Percentiles rank a stretch among this genome's conserved stretches.
These are phyloP conservation scores for Blastomyces parvus DNA, from an alignment of 2,329 filamentous ascomycete species.

Conservation along the genomic window DNA sequence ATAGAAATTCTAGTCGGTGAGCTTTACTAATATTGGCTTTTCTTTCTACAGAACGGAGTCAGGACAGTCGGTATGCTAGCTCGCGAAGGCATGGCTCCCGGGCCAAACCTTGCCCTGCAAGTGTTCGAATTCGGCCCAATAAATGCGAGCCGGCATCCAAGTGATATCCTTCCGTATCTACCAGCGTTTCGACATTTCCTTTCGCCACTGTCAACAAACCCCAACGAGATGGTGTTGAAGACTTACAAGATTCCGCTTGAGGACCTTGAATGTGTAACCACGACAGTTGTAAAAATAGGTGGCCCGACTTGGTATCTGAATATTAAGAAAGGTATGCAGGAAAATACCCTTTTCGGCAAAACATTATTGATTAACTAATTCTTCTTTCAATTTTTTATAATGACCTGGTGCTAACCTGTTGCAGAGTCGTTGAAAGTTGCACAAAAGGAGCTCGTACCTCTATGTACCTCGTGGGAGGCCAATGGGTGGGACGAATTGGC, in stretches of 20 bases:
- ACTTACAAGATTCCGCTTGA: constrained; percentile 59
- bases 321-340: constrained; percentile 40
- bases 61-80: constrained; percentile 73
- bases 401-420: constrained; percentile 12
- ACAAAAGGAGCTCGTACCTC: constrained; percentile 56
- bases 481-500: constrained; percentile 76
- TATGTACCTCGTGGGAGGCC: constrained; percentile 65
- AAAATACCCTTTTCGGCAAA: background rate
- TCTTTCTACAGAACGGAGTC: constrained; percentile 54
- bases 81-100: constrained; percentile 61
- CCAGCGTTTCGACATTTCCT: constrained; percentile 60
- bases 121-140: constrained; percentile 67
- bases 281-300: constrained; percentile 49
- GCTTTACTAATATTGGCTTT: constrained; percentile 5
- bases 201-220: constrained; percentile 55
- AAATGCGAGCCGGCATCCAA: constrained; percentile 61
- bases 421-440: constrained; percentile 49
- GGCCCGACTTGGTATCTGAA: constrained; percentile 41
- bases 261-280: constrained; percentile 78
- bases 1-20: constrained; percentile 17
- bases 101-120: constrained; percentile 59
- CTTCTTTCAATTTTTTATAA: background rate
- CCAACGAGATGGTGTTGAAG: constrained; percentile 59
- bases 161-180: constrained; percentile 80
- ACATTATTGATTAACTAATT: background rate